Evolutionary conservation across 2,329 filamentous ascomycete genomes (phyloP).

Genomic region (Pestalotiopsis sp.): DNA sequence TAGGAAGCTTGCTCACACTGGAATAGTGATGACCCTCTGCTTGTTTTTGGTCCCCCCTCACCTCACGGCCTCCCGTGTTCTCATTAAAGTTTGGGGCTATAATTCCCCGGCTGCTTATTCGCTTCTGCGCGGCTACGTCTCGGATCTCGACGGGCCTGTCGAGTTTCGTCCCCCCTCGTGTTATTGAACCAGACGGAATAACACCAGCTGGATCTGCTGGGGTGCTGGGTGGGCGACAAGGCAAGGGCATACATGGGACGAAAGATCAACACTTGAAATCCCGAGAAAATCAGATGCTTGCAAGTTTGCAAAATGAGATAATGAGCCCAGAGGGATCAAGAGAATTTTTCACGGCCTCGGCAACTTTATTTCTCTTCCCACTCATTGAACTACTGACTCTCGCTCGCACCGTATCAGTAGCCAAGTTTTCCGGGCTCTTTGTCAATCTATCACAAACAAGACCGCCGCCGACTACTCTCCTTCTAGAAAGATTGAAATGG

Average conservation of each 20-base stretch:
- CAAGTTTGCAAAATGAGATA: not conserved
- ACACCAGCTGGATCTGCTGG: not conserved
- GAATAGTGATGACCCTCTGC: not conserved
- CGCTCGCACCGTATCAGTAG: not conserved
- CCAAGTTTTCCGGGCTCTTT: not conserved
- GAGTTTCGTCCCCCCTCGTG: not conserved
- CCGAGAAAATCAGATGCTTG: not conserved
- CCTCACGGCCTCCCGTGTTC: not conserved
- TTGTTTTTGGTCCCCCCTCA: not conserved
- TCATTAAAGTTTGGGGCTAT: not conserved
- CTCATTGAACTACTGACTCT: no score
- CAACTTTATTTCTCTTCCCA: not conserved
- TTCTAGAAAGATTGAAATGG: not conserved
- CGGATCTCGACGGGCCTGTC: not conserved
- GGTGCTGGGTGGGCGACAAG: not conserved
- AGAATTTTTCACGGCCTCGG: not conserved
- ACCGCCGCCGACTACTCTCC: not conserved
- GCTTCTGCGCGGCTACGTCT: not conserved
- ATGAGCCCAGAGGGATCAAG: not conserved
- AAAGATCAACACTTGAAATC: not conserved
- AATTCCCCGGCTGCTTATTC: not conserved
- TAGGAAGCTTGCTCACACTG: not conserved
- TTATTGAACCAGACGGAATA: not conserved
- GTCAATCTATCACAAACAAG: not conserved
- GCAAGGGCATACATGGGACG: conserved; percentile 5